A percentile compares a stretch with the other conserved stretches of the same genome.
phyloP scores from a whole-genome alignment of 148 eudicot genomes.

The Salicornia ramosissima region DNA sequence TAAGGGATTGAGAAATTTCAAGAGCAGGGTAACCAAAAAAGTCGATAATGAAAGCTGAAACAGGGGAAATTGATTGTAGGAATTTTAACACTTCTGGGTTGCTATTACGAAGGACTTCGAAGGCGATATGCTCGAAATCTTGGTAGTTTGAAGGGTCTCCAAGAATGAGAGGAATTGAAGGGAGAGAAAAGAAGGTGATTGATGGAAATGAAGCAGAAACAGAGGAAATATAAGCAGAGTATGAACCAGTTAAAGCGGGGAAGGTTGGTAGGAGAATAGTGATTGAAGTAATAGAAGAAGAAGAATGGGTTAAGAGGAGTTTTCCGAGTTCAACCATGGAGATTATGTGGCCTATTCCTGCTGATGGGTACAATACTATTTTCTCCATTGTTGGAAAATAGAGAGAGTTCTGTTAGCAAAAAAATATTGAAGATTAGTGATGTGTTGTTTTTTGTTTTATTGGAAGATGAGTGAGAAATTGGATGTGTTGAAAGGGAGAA shows the following conservation, averaged over 20 bases:
- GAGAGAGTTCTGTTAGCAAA: too few species aligned
- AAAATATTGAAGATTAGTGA: too few species aligned
- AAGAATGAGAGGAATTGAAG: constrained; percentile 26
- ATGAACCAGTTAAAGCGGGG: constrained; percentile 26
- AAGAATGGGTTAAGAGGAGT: constrained; percentile 26
- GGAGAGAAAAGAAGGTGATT: constrained; percentile 47
- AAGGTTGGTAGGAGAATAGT: constrained; percentile 33
- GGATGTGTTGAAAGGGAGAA: too few species aligned
- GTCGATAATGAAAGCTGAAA: constrained; percentile 44
- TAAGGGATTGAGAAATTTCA: constrained; percentile 21
- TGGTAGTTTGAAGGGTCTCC: constrained; percentile 16
- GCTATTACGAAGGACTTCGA: constrained; percentile 26
- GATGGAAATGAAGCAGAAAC: constrained; percentile 37
- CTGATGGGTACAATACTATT: constrained; percentile 41
- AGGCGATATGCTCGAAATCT: constrained; percentile 18
- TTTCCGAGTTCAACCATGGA: constrained; percentile 66
- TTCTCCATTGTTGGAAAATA: constrained; percentile 19
- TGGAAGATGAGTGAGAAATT: too few species aligned
- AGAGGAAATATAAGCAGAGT: constrained; percentile 29
- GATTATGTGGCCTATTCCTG: constrained; percentile 53
- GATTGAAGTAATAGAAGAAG: constrained; percentile 31
- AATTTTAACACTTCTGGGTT: constrained; percentile 25
- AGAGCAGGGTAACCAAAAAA: constrained; percentile 37
- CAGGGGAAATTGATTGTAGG: constrained; percentile 29
- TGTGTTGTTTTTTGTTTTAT: too few species aligned